Conservation (phyloP, 306 rosid genomes). For the Vigna trinervia region DNA sequence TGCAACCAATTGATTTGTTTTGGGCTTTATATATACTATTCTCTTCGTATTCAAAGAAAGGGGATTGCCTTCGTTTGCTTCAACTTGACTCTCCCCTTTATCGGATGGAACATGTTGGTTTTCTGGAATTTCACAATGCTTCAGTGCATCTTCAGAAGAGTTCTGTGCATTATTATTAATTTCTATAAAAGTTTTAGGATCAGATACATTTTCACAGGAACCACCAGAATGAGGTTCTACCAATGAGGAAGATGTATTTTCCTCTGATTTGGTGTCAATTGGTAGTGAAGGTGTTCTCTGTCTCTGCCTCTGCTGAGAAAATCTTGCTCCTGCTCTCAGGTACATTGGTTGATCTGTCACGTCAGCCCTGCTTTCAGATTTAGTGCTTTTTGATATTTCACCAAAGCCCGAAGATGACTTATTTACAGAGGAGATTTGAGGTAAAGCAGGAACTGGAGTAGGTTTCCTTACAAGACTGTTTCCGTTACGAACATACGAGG, state of each 20-base stretch:
- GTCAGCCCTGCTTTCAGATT: conserved; percentile 56
- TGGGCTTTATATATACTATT: conserved; percentile 77
- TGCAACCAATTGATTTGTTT: conserved; percentile 90
- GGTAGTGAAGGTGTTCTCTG: conserved; percentile 52
- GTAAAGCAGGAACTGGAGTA: conserved; percentile 59
- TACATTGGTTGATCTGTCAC: conserved; percentile 44
- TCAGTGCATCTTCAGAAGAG: conserved; percentile 49
- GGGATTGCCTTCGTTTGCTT: conserved; percentile 51
- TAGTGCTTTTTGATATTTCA: conserved; percentile 53
- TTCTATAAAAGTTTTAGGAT: conserved; percentile 49
- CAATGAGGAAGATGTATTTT: conserved; percentile 50
- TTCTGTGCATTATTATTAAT: conserved; percentile 47
- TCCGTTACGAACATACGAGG: conserved; percentile 92
- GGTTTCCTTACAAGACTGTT: conserved; percentile 86
- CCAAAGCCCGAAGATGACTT: conserved; percentile 53
- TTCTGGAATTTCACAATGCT: conserved; percentile 55
- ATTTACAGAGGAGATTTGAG: conserved; percentile 49
- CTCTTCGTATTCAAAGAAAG: conserved; percentile 56
- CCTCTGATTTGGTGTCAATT: conserved; percentile 50
- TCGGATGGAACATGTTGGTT: conserved; percentile 50
- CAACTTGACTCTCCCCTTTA: conserved; percentile 56
- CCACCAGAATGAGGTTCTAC: conserved; percentile 56
- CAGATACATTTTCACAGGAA: conserved; percentile 52
- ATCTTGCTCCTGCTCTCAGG: conserved; percentile 46
- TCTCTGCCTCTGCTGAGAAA: conserved; percentile 58